Conservation (phyloP, 1,139 yeast genomes). For the Petasospora fabianii region DNA sequence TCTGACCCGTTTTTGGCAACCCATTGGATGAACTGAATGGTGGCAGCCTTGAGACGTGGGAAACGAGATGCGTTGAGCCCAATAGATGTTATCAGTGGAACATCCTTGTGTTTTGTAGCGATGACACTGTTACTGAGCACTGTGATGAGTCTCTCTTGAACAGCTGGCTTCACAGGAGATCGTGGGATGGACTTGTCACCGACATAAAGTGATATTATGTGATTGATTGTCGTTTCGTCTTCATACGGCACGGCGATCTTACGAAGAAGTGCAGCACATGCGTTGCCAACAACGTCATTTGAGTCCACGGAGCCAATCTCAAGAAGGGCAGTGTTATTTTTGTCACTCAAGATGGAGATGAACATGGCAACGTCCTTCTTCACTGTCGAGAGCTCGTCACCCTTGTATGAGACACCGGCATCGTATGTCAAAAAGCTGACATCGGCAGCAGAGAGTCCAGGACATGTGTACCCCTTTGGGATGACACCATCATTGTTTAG, state of each 20-base stretch:
- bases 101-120: conserved; percentile 41
- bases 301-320: conserved; percentile 66
- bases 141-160: conserved; percentile 57
- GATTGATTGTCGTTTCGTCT: conserved; percentile 38
- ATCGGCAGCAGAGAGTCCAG: conserved; percentile 60
- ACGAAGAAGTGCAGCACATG: conserved; percentile 48
- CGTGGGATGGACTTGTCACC: conserved; percentile 40
- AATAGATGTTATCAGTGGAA: conserved; percentile 44
- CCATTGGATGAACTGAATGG: conserved; percentile 63
- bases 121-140: conserved; percentile 48
- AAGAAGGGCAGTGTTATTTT: conserved; percentile 39
- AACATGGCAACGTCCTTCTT: conserved; percentile 45
- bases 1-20: conserved; percentile 33
- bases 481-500: conserved; percentile 32
- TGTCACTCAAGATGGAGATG: conserved; percentile 37
- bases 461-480: conserved; percentile 43
- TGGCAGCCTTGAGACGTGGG: conserved; percentile 26
- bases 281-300: conserved; percentile 48
- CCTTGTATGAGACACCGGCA: conserved; percentile 59
- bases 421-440: conserved; percentile 58
- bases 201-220: conserved; percentile 42
- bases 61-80: conserved; percentile 54
- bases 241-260: conserved; percentile 54
- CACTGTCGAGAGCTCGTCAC: conserved; percentile 43
- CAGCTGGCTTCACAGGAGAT: conserved; percentile 50